phyloP scores from a whole-genome alignment of 2,329 filamentous ascomycete genomes.

The Ophiostoma triangulosporum region DNA sequence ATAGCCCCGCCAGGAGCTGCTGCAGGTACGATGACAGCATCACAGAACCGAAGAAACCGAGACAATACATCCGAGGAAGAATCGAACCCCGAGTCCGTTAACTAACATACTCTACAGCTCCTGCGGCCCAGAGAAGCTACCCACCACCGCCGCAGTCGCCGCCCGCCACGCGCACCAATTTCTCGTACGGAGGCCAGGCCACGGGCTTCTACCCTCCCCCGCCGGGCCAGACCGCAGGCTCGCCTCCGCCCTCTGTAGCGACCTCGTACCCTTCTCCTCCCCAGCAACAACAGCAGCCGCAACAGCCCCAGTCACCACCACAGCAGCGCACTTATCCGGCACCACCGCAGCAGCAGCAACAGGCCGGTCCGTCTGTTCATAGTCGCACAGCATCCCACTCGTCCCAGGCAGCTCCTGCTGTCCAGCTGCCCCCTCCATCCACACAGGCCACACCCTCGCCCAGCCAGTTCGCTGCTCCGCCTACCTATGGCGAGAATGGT shows the following conservation, averaged over 20 bases:
- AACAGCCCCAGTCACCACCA: slow-evolving; percentile 16
- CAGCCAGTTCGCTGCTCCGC: slow-evolving; percentile 18
- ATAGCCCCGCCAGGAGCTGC: slow-evolving; percentile 16
- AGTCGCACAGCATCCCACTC: slow-evolving; percentile 20
- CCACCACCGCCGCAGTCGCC: slow-evolving; percentile 25
- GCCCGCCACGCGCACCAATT: slow-evolving; percentile 23
- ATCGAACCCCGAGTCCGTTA: neutral
- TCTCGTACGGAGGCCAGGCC: slow-evolving; percentile 19
- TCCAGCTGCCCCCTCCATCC: slow-evolving; percentile 6
- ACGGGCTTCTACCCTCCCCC: slow-evolving; percentile 24
- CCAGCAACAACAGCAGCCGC: slow-evolving; percentile 17
- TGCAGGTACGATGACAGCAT: slow-evolving; percentile 1
- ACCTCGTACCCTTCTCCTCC: slow-evolving; percentile 22
- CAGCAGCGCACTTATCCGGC: slow-evolving; percentile 18
- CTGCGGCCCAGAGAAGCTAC: slow-evolving; percentile 18
- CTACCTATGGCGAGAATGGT: slow-evolving; percentile 18
- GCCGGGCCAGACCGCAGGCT: slow-evolving; percentile 18
- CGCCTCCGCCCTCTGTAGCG: slow-evolving; percentile 18
- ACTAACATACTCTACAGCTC: slow-evolving; percentile 7
- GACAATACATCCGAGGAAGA: neutral
- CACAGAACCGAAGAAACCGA: neutral
- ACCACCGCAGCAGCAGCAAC: slow-evolving; percentile 14
- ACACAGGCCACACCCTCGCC: slow-evolving; percentile 6
- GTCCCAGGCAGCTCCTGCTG: slow-evolving; percentile 3
- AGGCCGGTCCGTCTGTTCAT: slow-evolving; percentile 22